These are phyloP conservation scores for Penicillium paneum DNA, from an alignment of 2,329 filamentous ascomycete genomes.

Conservation along the genomic window DNA sequence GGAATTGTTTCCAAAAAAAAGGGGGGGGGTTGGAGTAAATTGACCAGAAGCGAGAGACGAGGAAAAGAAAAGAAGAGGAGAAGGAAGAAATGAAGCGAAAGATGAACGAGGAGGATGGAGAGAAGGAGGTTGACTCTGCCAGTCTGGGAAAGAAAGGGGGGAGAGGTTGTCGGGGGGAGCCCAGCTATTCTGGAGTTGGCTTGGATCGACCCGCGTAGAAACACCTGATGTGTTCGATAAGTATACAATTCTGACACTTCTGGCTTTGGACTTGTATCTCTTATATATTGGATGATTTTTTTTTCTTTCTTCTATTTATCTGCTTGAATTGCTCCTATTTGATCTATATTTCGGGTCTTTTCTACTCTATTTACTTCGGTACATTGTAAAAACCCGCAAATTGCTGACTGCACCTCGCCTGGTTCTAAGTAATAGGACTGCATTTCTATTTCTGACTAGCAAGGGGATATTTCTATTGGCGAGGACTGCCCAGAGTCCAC, in stretches of 20 bases:
- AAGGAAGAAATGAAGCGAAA: constrained; percentile 25
- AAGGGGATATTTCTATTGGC: background rate
- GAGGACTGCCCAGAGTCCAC: background rate
- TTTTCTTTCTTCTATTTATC: background rate
- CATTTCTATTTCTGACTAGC: background rate
- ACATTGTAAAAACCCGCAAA: background rate
- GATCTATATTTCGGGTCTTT: background rate
- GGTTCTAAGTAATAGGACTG: background rate
- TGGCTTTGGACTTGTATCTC: background rate
- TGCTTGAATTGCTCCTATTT: background rate
- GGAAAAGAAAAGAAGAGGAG: constrained; percentile 16
- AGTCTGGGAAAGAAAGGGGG: constrained; percentile 35
- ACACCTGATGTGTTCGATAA: constrained; percentile 4
- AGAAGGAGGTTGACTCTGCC: constrained; percentile 19
- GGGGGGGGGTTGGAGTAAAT: constrained; percentile 10
- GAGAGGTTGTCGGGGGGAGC: constrained; percentile 13
- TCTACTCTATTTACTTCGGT: background rate
- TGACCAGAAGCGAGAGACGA: constrained; percentile 21
- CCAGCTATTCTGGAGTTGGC: constrained; percentile 25
- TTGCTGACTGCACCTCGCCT: background rate
- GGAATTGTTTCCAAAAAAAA: constrained; percentile 7
- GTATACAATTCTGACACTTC: background rate
- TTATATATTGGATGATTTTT: background rate
- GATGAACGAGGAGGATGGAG: constrained; percentile 17
- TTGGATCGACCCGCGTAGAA: constrained; percentile 20